A percentile compares a stretch with the other conserved stretches of the same genome.
phyloP scores from a whole-genome alignment of 345 rosid species.

The Aquilaria malaccensis region DNA sequence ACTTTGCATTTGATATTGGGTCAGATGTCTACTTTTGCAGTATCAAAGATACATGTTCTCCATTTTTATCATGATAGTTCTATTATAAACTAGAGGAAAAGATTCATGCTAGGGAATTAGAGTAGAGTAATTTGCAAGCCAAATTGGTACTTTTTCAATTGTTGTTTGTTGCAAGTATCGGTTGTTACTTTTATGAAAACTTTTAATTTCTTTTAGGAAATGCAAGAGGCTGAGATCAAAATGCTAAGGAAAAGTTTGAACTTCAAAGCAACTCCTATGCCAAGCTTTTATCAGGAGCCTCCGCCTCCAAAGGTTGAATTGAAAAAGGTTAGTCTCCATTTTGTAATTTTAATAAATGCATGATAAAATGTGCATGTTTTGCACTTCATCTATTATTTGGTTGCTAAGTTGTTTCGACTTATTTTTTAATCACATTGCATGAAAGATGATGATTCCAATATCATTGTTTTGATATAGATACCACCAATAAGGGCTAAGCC shows the following conservation, averaged over 20 bases:
- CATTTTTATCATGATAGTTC: constrained; percentile 44
- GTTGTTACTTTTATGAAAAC: constrained; percentile 6
- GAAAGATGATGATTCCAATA: background rate
- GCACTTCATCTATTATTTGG: too few species aligned
- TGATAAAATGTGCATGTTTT: background rate
- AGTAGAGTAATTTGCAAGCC: constrained; percentile 71
- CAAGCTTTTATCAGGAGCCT: constrained; percentile 96
- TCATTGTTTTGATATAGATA: too few species aligned
- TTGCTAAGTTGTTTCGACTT: too few species aligned
- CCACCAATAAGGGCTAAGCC: too few species aligned
- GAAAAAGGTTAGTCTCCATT: constrained; percentile 57
- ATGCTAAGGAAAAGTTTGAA: constrained; percentile 63
- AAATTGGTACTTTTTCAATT: constrained; percentile 58
- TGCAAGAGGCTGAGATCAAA: constrained; percentile 94
- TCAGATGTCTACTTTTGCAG: constrained; percentile 2
- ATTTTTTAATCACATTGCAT: background rate
- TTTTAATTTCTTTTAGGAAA: constrained; percentile 46
- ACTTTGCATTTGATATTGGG: background rate
- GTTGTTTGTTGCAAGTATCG: background rate
- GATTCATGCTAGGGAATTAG: constrained; percentile 89
- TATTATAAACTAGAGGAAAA: constrained; percentile 95
- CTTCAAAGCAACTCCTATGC: constrained; percentile 54
- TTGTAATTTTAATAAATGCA: background rate
- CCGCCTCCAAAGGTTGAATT: constrained; percentile 73
- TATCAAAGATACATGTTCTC: constrained; percentile 3